These are phyloP conservation scores for Aspergillus niger DNA, from an alignment of 2,329 filamentous ascomycete genomes.

Conservation along the genomic window DNA sequence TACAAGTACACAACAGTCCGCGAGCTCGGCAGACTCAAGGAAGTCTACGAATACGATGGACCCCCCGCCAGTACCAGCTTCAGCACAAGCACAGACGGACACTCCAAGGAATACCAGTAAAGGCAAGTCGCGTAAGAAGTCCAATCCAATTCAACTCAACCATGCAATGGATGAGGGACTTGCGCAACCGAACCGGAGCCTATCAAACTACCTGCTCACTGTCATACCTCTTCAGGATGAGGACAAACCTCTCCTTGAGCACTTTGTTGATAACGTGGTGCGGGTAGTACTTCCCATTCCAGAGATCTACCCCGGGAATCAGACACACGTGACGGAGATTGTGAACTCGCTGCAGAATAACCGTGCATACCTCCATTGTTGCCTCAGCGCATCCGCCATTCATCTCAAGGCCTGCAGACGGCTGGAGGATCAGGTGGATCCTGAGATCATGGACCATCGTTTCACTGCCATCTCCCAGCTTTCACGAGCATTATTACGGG, in stretches of 20 bases:
- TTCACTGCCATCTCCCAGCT: conserved; percentile 82
- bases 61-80: not conserved
- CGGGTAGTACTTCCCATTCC: conserved; percentile 48
- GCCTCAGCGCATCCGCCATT: conserved; percentile 85
- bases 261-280: conserved; percentile 85
- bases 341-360: conserved; percentile 52
- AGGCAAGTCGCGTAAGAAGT: not conserved
- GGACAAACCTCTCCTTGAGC: conserved; percentile 81
- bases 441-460: conserved; percentile 67
- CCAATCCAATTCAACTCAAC: not conserved
- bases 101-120: not conserved
- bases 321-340: conserved; percentile 1
- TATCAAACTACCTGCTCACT: conserved; percentile 6
- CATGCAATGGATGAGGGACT: not conserved
- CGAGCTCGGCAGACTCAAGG: not conserved
- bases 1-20: not conserved
- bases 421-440: conserved; percentile 15
- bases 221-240: conserved; percentile 66
- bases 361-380: conserved; percentile 90
- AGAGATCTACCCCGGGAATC: not conserved
- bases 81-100: not conserved
- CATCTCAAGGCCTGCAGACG: conserved; percentile 73
- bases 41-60: not conserved
- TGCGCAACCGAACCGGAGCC: not conserved
- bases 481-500: conserved; percentile 74